These are phyloP conservation scores for Neofusicoccum sp. DNA, from an alignment of 2,329 filamentous ascomycete species.

Conservation along the genomic window DNA sequence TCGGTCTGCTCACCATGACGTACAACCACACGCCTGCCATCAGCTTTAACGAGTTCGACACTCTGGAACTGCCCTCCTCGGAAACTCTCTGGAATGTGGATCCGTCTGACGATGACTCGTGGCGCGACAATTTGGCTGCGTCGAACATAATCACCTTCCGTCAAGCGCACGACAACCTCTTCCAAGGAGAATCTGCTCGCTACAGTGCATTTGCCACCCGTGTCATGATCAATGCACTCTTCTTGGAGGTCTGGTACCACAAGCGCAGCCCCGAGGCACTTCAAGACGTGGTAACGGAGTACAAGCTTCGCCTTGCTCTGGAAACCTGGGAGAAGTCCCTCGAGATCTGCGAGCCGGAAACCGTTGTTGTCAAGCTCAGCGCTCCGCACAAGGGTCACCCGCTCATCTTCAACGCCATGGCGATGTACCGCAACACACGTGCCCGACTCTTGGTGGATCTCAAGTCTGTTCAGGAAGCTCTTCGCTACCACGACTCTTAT, in stretches of 20 bases:
- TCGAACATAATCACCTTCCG: conserved; percentile 82
- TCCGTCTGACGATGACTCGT: conserved; percentile 72
- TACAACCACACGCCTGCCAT: conserved; percentile 98
- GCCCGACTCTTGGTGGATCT: conserved; percentile 91
- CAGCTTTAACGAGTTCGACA: conserved; percentile 97
- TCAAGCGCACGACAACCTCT: conserved; percentile 90
- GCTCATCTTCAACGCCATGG: conserved; percentile 96
- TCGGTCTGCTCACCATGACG: conserved; percentile 87
- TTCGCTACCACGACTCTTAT: conserved; percentile 95
- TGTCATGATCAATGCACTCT: conserved; percentile 98
- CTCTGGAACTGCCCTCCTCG: conserved; percentile 85
- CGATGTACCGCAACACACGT: conserved; percentile 91
- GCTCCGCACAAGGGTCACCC: conserved; percentile 95
- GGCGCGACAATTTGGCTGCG: conserved; percentile 73
- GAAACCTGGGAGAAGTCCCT: conserved; percentile 99
- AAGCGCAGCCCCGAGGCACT: conserved; percentile 97
- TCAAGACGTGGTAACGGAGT: conserved; percentile 96
- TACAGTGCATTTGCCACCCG: conserved; percentile 97
- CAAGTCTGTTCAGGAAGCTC: conserved; percentile 91
- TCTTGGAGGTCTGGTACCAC: conserved; percentile 98
- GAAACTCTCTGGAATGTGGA: conserved; percentile 93
- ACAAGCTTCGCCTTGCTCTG: conserved; percentile 90
- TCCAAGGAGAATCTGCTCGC: conserved; percentile 84
- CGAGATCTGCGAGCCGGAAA: conserved; percentile 88
- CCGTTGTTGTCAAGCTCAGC: conserved; percentile 81